Base-by-base conservation (phyloP, 169 alveolate genomes). In the Plasmodium berghei region DNA sequence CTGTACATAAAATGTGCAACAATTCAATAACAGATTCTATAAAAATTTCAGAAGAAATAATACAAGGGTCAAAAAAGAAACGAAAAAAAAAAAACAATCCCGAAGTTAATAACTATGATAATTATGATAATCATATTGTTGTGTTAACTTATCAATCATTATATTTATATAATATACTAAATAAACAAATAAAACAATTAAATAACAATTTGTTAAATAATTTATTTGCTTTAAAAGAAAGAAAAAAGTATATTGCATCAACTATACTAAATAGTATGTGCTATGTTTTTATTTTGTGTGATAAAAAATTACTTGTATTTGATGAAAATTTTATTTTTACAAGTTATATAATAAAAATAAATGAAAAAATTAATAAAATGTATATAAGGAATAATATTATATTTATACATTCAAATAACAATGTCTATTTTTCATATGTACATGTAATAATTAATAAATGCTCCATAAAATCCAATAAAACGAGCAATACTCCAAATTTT, bases 281-380 rank as follows among this genome's bases (percentile, higher is more conserved):
- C 52, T 83, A 83, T 40, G 72, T 83, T 66, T 83, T 83, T 34
- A 66, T 83, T 22, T 52, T 83, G 12, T 45, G n/a, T 52, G 73
- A 67, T 56, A 66, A 67, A 10, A 83, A 55, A 18, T 66, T 42
- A 72, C 12, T 83, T n/a, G 34, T 83, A 24, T 83, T 83, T 83
- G 62, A 83, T 26, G 67, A 83, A 28, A 2, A 54, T 54, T 67
- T 66, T 24, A 55, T 14, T 1, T 66, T 52, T 42, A 22, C 24
- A 22, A 20, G 55, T 40, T 71, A 48, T 20, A 42, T 12, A 6
- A 62, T 62, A 66, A 83, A 48, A 54, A 61, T 83, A 58, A 54
- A 62, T 28, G 90, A 83, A 20, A 42, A 62, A 42, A 83, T 67
- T 14, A 62, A 66, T 49, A 71, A 72, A 58, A 66, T 83, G 64